Evolutionary conservation across 164 flowering plant species (phyloP).

Genomic region (Dillenia turbinata): DNA sequence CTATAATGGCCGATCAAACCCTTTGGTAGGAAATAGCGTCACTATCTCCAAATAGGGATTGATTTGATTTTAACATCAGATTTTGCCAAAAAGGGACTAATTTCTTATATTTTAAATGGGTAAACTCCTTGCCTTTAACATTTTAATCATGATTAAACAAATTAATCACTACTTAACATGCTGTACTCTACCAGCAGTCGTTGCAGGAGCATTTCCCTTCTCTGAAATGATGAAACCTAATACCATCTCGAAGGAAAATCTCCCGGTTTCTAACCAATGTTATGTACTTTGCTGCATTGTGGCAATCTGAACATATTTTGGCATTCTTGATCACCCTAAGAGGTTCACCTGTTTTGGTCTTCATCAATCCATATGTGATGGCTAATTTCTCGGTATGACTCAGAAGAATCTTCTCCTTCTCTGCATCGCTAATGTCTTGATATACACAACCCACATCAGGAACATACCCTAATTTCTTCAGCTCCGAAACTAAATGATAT

Average conservation of each 20-base stretch:
- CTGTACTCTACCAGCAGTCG: slow-evolving; percentile 38
- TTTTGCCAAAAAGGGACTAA: no score
- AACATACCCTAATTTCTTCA: slow-evolving; percentile 49
- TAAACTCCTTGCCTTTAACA: no score
- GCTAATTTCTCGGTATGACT: slow-evolving; percentile 68
- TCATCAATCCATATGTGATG: slow-evolving; percentile 56
- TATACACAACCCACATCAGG: slow-evolving; percentile 46
- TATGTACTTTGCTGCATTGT: slow-evolving; percentile 51
- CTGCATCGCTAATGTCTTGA: slow-evolving; percentile 42
- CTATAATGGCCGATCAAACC: no score
- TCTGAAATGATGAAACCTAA: slow-evolving; percentile 54
- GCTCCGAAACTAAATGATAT: slow-evolving; percentile 45
- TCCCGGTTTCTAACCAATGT: slow-evolving; percentile 35
- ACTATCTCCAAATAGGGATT: no score
- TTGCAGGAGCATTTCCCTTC: slow-evolving; percentile 64
- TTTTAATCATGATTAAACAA: no score
- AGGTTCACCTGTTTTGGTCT: slow-evolving; percentile 20
- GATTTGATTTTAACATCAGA: no score
- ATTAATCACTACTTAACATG: background rate
- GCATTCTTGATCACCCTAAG: slow-evolving; percentile 58
- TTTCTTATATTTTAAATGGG: no score
- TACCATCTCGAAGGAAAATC: slow-evolving; percentile 52
- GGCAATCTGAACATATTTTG: slow-evolving; percentile 60
- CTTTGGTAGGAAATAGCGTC: no score
- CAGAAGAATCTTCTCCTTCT: slow-evolving; percentile 43